Evolutionary conservation across 768 basidiomycete species (phyloP), one percentile per base, ranked within the genome.

Genomic region (Tricholoma furcatifolium): DNA sequence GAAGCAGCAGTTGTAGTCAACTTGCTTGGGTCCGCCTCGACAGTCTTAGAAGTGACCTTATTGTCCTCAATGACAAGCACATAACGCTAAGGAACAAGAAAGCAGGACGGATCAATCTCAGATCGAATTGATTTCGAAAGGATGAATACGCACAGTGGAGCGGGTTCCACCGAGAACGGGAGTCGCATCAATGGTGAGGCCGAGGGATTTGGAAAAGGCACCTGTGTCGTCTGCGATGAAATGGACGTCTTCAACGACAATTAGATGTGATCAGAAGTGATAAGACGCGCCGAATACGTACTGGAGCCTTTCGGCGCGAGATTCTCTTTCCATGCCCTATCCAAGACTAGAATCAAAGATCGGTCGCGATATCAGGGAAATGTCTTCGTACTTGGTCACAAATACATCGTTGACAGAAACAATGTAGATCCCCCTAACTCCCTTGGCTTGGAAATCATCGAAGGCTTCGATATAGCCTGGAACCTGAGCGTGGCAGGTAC

Each of bases 351-450:
- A 20, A 6, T 49, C 7, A 54, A 14, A 27, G 24, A 11, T 34
- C 20, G 23, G 4, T 38, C 14, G 17, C 14, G 34, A 41, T 34
- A n/a, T 3, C 31, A 12, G 11, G 2, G 36, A 51, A 17, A 34
- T 32, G 1, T 47, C 47, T 15, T 60, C 74, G 50, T 50, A 79
- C 77, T 84, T 79, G 53, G 77, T 81, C 41, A 89, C 87, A 61
- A 88, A 93, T 6, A 78, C 76, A 64, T 95, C 92, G 66, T 94
- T 94, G 51, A 90, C 85, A 21, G 83, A 73, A 50, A 94, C 70
- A 50, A 93, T 79, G 56, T 83, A 87, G 55, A 91, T 80, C 47
- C 81, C 75, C 54, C 82, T 78, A 62, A 92, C 71, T 10, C 89
- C 92, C 68, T 91, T 93, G 3, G 74, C 79, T 70, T 84, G 84